Evolutionary conservation across 768 basidiomycete genomes (phyloP), one percentile per base, ranked within the genome.

Genomic region (Mrakia frigida): DNA sequence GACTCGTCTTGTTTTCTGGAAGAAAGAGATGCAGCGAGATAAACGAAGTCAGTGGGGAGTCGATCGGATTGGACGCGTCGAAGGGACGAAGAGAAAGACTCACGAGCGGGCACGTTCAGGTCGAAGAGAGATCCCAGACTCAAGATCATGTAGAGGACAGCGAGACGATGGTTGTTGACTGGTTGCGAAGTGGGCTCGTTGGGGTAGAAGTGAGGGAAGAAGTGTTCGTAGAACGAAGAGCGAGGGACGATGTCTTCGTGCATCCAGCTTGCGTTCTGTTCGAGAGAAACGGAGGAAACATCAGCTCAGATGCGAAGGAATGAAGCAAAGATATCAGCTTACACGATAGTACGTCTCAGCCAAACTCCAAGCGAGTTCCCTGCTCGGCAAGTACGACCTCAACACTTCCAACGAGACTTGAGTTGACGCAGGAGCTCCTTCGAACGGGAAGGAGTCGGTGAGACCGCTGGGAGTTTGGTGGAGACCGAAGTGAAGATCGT

Each of bases 71-170:
- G 46, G 21, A 21, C 46, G 14, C 14, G 46, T 18, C 46, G 63
- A 16, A 65, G 63, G 35, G 6, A 33, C n/a, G 63, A 1, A 65
- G 14, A 60, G 52, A 13, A 39, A 52, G n/a, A 68, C 50, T 69
- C 7, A 75, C 68, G 73, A n/a, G 77, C 67, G 0, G 86, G 85
- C 10, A 82, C 81, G 68, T 83, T 80, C 7, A 86, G 85, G 80
- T 90, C 89, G 78, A 90, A 88, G n/a, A 91, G 84, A 0, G 86
- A 83, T 0, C 87, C 90, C 35, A 92, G 85, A 7, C 90, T 87
- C 78, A 92, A 88, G 18, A 91, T 82, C 60, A 87, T 86, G 80
- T 89, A 90, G 28, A 92, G 85, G 37, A 92, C 85, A 0, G 90
- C 85, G 23, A 91, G 83, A 0, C 86, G 82, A 76, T 91, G 88